Base-by-base conservation (phyloP, 768 basidiomycete genomes). In the Lentinula raphanica region DNA sequence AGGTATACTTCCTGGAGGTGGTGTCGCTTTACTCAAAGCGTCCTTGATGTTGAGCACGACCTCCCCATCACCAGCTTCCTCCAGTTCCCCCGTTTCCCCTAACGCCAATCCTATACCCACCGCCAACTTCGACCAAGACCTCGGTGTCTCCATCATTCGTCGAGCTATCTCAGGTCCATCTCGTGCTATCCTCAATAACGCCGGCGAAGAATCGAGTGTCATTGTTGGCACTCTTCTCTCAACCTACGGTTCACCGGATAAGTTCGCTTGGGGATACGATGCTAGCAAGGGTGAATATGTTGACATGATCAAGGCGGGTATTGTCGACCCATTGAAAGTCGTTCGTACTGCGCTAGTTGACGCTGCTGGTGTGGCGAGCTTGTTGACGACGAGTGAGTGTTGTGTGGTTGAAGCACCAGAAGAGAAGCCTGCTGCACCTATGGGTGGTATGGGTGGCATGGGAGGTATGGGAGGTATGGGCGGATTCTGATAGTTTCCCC, bases 1-100 rank as follows among this genome's bases (percentile, higher is more conserved):
- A 73, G 96, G 96, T 69, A 97, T 98, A 67, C 88, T 98, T 32
- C 96, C 96, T 54, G 96, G 96, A 44, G 96, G 96, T 67, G 95
- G 95, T 71, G 87, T 92, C 31, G 95, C 96, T 27, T 83, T 97
- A 23, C 83, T 97, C 68, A 93, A 94, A 73, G 91, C 92, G 3
- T 85, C 83, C 25, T 77, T 89, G 36, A 79, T 87, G 58, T 84
- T 94, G 46, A 75, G 56, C 49, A 62, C 82, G 11, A 86, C 86
- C 38, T 73, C 72, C 29, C 74, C 79, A 17, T 78, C 82, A 1
- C 75, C 77, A 2, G 69, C 72, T 44, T 73, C 79, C 19, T 77
- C 83, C n/a, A 71, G 71, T 21, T 75, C 79, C 1, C 80, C 83
- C 0, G 71, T 79, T 6, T 77, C 79, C 15, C 71, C 83, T 2